Conservation (phyloP, 208 protist species). For the Acanthamoeba rhysodes region DNA sequence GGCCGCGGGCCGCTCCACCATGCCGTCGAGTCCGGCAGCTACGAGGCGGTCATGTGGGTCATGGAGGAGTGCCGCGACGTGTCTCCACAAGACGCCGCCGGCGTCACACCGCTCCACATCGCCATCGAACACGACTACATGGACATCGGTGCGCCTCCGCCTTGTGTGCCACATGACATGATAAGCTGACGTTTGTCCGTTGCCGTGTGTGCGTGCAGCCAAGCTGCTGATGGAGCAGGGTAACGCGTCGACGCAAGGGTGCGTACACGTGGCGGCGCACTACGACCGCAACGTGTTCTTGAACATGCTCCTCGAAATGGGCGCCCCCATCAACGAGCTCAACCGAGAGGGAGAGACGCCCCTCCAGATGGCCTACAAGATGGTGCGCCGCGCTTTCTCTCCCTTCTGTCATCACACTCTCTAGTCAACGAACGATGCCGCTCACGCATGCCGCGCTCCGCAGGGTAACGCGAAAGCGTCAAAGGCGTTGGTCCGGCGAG, state of each 20-base stretch:
- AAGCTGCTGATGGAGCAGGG: constrained; percentile 61
- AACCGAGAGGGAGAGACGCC: constrained; percentile 43
- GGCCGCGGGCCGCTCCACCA: constrained; percentile 21
- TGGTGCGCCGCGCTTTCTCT: background rate
- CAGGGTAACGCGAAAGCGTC: background rate
- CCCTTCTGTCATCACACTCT: background rate
- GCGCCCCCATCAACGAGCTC: constrained; percentile 51
- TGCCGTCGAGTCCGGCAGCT: constrained; percentile 51
- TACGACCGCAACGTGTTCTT: constrained; percentile 31
- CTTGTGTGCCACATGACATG: background rate
- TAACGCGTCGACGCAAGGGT: background rate
- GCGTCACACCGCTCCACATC: constrained; percentile 53
- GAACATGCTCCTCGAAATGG: background rate
- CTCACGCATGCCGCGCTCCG: too few relatives aligned
- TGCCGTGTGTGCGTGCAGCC: background rate
- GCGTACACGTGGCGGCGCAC: constrained; percentile 32
- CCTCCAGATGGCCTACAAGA: constrained; percentile 56
- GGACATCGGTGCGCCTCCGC: constrained; percentile 1
- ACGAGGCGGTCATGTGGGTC: constrained; percentile 35
- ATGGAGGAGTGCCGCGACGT: constrained; percentile 41
- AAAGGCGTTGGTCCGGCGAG: constrained; percentile 3
- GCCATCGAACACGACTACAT: constrained; percentile 59
- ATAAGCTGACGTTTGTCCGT: too few relatives aligned
- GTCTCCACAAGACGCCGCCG: background rate
- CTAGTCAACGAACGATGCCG: too few relatives aligned